Conservation (phyloP, 2,329 filamentous ascomycete species). For the Paramyrothecium roridum region DNA sequence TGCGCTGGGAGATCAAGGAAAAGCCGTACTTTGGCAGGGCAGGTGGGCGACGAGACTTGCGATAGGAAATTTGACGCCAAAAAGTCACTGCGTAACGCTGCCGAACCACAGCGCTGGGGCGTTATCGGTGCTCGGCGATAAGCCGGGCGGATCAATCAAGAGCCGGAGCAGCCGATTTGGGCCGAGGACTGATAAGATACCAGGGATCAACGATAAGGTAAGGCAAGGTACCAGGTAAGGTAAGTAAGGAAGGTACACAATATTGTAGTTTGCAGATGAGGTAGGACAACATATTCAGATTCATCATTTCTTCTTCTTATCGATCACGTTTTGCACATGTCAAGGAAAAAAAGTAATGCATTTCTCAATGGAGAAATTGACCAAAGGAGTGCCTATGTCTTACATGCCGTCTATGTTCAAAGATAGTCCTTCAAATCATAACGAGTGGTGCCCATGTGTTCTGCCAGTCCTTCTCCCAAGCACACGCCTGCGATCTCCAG, state of each 20-base stretch:
- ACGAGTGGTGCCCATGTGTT: not conserved
- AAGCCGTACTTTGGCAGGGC: no score
- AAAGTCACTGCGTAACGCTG: conserved; percentile 8
- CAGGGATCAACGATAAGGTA: no score
- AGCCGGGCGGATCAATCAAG: conserved; percentile 21
- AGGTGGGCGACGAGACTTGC: not conserved
- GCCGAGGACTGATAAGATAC: not conserved
- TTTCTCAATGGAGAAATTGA: no score
- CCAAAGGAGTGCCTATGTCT: not conserved
- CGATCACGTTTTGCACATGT: no score
- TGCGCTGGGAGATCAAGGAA: no score
- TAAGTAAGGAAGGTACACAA: no score
- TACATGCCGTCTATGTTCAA: not conserved
- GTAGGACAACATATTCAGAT: no score
- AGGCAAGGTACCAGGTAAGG: no score
- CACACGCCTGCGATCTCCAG: not conserved
- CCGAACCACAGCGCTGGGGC: conserved; percentile 4
- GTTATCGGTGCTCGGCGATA: conserved; percentile 17
- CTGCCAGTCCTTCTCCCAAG: not conserved
- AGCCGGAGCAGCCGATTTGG: conserved; percentile 9
- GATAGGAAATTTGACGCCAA: conserved; percentile 17
- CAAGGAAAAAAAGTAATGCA: no score
- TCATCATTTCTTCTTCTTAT: no score
- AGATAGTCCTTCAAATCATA: not conserved
- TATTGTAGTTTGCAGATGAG: no score